Conservation (phyloP, 805 yeast species). For the Hanseniaspora vineae region DNA sequence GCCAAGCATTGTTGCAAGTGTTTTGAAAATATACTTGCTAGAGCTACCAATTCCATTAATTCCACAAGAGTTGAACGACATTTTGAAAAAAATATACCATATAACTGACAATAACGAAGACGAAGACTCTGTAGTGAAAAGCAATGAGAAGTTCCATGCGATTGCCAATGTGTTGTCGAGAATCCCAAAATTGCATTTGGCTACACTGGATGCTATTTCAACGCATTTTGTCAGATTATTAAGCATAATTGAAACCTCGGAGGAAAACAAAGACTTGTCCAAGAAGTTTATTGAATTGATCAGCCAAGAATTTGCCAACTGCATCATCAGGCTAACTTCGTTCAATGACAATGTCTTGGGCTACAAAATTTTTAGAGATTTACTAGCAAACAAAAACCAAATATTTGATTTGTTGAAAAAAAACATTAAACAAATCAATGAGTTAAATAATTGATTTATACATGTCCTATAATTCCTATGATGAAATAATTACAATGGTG, state of each 20-base stretch:
- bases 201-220: constrained; percentile 68
- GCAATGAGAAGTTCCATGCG: constrained; percentile 38
- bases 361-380: constrained; percentile 44
- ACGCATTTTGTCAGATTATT: constrained; percentile 62
- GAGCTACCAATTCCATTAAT: constrained; percentile 73
- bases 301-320: constrained; percentile 52
- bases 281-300: constrained; percentile 32
- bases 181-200: constrained; percentile 57
- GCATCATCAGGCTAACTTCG: constrained; percentile 35
- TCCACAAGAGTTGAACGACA: constrained; percentile 50
- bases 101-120: constrained; percentile 4
- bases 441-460: not conserved
- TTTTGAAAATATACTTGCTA: constrained; percentile 57
- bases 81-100: constrained; percentile 51
- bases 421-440: not conserved
- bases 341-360: constrained; percentile 45
- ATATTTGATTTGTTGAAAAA: constrained; percentile 52
- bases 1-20: constrained; percentile 53
- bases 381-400: constrained; percentile 43
- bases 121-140: constrained; percentile 14
- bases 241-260: constrained; percentile 34
- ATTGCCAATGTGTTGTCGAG: constrained; percentile 54
- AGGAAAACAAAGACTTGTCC: constrained; percentile 16
- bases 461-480: constrained; percentile 7
- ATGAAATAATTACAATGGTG: constrained; percentile 8